Percentiles rank a stretch among this genome's conserved stretches.
These are phyloP conservation scores for Coniochaeta sp. DNA, from an alignment of 2,329 filamentous ascomycete genomes.

Conservation along the genomic window DNA sequence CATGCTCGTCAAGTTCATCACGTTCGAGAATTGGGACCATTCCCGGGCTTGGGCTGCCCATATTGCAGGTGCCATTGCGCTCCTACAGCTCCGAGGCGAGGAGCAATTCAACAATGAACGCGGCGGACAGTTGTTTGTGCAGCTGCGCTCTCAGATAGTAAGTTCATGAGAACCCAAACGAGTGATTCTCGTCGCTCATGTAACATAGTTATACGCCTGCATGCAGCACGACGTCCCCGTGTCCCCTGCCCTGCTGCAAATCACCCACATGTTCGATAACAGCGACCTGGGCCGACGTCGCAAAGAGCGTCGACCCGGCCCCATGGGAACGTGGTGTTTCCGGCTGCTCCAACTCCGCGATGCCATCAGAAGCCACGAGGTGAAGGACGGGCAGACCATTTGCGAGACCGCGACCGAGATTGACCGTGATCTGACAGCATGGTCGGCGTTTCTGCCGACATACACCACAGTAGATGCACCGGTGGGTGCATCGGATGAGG, in stretches of 20 bases:
- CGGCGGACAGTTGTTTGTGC: conserved; percentile 15
- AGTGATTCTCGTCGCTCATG: conserved; percentile 5
- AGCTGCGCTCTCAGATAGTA: conserved; percentile 18
- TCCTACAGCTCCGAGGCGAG: conserved; percentile 16
- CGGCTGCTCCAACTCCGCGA: conserved; percentile 13
- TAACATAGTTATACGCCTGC: conserved; percentile 7
- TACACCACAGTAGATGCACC: conserved; percentile 3
- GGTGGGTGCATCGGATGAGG: not conserved
- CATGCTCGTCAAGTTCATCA: conserved; percentile 9
- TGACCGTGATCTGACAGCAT: conserved; percentile 6
- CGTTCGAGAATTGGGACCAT: conserved; percentile 11
- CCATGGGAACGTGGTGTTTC: conserved; percentile 8
- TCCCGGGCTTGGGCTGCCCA: conserved; percentile 14
- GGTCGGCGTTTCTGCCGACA: not conserved
- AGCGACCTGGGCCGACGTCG: not conserved
- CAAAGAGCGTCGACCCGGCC: not conserved
- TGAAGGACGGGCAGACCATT: conserved; percentile 8
- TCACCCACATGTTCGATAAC: conserved; percentile 2
- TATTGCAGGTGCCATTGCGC: conserved; percentile 14
- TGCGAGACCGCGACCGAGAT: conserved; percentile 4
- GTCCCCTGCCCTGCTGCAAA: conserved; percentile 5
- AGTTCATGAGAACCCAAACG: conserved; percentile 5
- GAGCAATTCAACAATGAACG: conserved; percentile 13
- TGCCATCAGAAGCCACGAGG: conserved; percentile 9
- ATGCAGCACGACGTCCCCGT: conserved; percentile 11